Evolutionary conservation across 768 basidiomycete genomes (phyloP).

Genomic region (Mycena indigotica): DNA sequence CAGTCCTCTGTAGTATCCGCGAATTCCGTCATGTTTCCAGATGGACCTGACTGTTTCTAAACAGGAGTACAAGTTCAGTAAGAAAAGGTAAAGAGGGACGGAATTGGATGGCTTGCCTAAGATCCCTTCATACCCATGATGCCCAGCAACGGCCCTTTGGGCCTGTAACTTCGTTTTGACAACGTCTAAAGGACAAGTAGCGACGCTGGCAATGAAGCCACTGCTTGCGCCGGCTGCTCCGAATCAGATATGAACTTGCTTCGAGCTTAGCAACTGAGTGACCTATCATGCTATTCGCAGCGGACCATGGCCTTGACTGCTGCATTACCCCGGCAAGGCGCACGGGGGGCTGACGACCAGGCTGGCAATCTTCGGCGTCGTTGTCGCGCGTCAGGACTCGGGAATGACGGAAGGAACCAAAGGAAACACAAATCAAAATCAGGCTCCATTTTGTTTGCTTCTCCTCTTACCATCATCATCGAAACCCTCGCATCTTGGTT

Average conservation of each 20-base stretch:
- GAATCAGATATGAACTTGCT: slow-evolving; percentile 15
- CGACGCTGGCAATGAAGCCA: slow-evolving; percentile 88
- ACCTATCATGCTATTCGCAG: slow-evolving; percentile 80
- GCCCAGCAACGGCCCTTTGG: slow-evolving; percentile 71
- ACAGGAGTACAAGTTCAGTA: slow-evolving; percentile 12
- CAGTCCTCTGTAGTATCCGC: slow-evolving; percentile 94
- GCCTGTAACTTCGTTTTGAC: slow-evolving; percentile 98
- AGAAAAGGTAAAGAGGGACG: slow-evolving; percentile 3
- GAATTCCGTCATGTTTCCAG: slow-evolving; percentile 67
- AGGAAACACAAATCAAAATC: not conserved
- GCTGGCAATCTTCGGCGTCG: slow-evolving; percentile 27
- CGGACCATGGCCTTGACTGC: slow-evolving; percentile 62
- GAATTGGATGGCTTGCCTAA: slow-evolving; percentile 50
- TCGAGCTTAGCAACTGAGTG: slow-evolving; percentile 27
- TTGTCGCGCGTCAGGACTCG: slow-evolving; percentile 11
- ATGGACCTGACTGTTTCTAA: slow-evolving; percentile 53
- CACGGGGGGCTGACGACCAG: slow-evolving; percentile 45
- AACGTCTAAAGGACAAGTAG: slow-evolving; percentile 97
- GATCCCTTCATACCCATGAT: slow-evolving; percentile 76
- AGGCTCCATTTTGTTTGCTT: too few species aligned
- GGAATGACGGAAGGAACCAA: not conserved
- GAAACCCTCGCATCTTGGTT: too few species aligned
- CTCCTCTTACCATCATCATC: too few species aligned
- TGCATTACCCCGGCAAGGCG: slow-evolving; percentile 70
- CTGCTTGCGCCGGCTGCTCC: slow-evolving; percentile 88